These are phyloP conservation scores for Alternaria triticina DNA, from an alignment of 2,329 filamentous ascomycete genomes.

Conservation along the genomic window DNA sequence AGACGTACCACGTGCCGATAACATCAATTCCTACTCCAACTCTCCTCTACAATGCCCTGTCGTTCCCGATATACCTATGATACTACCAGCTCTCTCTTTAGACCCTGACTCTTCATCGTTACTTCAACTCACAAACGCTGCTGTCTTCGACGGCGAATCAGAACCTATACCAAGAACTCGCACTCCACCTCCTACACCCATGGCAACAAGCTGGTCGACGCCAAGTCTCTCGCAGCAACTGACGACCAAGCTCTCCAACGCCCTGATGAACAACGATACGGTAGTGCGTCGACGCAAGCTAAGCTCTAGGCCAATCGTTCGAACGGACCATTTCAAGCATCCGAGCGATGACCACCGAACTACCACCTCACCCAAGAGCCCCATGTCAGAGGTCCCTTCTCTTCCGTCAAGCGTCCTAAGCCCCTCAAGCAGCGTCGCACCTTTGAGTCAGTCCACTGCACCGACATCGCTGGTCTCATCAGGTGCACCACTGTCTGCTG, in stretches of 20 bases:
- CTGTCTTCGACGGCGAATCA: conserved; percentile 44
- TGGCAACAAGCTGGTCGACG: conserved; percentile 38
- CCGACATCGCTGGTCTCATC: conserved; percentile 46
- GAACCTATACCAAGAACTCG: conserved; percentile 30
- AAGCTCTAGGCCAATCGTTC: conserved; percentile 35
- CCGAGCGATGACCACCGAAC: conserved; percentile 5
- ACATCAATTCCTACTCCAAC: conserved; percentile 3
- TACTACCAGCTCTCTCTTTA: conserved; percentile 15
- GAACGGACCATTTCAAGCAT: conserved; percentile 15
- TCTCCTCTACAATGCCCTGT: conserved; percentile 19
- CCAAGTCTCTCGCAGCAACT: conserved; percentile 39
- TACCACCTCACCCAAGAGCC: conserved; percentile 6
- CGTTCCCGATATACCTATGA: conserved; percentile 17
- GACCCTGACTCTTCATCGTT: conserved; percentile 25
- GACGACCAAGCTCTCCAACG: conserved; percentile 32
- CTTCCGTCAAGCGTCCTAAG: conserved; percentile 37
- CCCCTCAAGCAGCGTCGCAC: conserved; percentile 31
- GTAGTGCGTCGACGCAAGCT: conserved; percentile 42
- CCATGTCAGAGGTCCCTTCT: conserved; percentile 25
- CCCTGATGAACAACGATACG: conserved; percentile 37
- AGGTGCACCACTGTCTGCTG: conserved; percentile 36
- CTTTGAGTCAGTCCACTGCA: conserved; percentile 41
- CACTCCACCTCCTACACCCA: conserved; percentile 11
- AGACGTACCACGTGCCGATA: conserved; percentile 18
- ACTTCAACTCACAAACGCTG: conserved; percentile 34